Conservation (phyloP, 1,284 basidiomycete genomes). For the Cryptococcus deneoformans region DNA sequence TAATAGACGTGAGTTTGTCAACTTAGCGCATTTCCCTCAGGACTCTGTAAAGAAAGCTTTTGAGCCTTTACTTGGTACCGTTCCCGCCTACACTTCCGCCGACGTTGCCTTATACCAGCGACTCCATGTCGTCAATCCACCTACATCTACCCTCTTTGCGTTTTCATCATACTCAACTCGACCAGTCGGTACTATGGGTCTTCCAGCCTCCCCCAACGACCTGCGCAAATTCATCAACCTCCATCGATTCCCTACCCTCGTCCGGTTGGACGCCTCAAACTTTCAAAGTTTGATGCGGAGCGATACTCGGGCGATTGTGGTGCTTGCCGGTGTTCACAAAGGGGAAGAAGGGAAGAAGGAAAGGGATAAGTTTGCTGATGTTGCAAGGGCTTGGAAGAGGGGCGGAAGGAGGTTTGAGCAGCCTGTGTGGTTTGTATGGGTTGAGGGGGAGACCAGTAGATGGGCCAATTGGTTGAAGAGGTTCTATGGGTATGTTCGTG, state of each 20-base stretch:
- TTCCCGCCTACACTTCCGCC: conserved; percentile 58
- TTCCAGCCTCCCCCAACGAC: conserved; percentile 30
- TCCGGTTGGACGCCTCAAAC: conserved; percentile 68
- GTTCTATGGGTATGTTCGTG: conserved; percentile 63
- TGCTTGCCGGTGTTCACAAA: conserved; percentile 58
- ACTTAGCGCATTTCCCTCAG: conserved; percentile 37
- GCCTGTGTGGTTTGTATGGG: conserved; percentile 78
- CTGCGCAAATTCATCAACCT: conserved; percentile 57
- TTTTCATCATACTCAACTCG: conserved; percentile 63
- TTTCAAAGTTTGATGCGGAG: conserved; percentile 79
- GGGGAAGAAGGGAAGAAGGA: conserved; percentile 52
- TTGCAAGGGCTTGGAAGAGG: conserved; percentile 64
- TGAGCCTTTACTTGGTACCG: conserved; percentile 63
- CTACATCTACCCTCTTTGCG: conserved; percentile 62
- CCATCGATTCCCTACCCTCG: conserved; percentile 66
- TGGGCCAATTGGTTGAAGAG: conserved; percentile 84
- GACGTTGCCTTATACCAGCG: conserved; percentile 55
- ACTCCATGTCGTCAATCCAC: conserved; percentile 55
- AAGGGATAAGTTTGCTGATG: conserved; percentile 54
- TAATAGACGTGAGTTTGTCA: background rate
- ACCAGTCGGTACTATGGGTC: conserved; percentile 37
- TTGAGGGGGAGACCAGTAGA: conserved; percentile 62
- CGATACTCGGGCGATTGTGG: conserved; percentile 66
- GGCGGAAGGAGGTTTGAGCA: conserved; percentile 49
- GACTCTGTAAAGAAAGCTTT: conserved; percentile 55